A percentile compares a stretch with the other conserved stretches of the same genome.
Evolutionary conservation across 192 early-diverging fungal genomes (phyloP).

Genomic region (Chytriomyces sp.): DNA sequence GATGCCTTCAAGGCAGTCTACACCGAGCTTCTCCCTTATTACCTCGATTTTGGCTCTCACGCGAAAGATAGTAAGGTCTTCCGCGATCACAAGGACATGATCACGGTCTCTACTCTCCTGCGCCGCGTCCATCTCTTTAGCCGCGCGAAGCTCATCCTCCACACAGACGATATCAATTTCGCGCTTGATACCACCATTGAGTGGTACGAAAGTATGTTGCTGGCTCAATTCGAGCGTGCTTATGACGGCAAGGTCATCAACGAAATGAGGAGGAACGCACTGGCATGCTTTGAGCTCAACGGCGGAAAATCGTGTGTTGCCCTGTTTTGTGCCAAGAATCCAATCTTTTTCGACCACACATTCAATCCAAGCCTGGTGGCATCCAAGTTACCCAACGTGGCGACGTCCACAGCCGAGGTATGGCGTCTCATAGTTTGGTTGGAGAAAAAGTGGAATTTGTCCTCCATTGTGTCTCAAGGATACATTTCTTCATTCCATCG

Average conservation of each 20-base stretch:
- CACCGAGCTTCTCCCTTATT: constrained; percentile 67
- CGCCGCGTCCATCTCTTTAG: constrained; percentile 55
- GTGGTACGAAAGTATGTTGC: constrained; percentile 75
- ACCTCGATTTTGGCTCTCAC: constrained; percentile 64
- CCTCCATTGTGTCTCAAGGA: too few species aligned
- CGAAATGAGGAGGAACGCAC: constrained; percentile 75
- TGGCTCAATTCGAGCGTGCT: constrained; percentile 77
- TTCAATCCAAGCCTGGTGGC: constrained; percentile 55
- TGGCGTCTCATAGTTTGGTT: not conserved
- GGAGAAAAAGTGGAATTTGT: too few species aligned
- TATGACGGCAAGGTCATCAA: constrained; percentile 64
- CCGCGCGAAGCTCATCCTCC: constrained; percentile 55
- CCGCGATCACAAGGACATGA: constrained; percentile 65
- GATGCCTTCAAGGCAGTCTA: constrained; percentile 69
- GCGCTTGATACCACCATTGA: constrained; percentile 68
- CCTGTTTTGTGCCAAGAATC: constrained; percentile 82
- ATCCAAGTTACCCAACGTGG: constrained; percentile 39
- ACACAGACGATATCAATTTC: constrained; percentile 64
- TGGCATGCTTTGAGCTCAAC: constrained; percentile 67
- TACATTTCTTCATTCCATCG: not conserved
- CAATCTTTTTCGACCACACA: constrained; percentile 81
- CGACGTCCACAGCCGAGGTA: constrained; percentile 16
- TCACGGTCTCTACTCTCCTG: constrained; percentile 65
- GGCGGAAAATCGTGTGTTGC: constrained; percentile 72
- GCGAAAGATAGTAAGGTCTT: constrained; percentile 73